Base-by-base conservation (phyloP, 2,329 filamentous ascomycete species). In the Ophiostoma himal-ulmi region DNA sequence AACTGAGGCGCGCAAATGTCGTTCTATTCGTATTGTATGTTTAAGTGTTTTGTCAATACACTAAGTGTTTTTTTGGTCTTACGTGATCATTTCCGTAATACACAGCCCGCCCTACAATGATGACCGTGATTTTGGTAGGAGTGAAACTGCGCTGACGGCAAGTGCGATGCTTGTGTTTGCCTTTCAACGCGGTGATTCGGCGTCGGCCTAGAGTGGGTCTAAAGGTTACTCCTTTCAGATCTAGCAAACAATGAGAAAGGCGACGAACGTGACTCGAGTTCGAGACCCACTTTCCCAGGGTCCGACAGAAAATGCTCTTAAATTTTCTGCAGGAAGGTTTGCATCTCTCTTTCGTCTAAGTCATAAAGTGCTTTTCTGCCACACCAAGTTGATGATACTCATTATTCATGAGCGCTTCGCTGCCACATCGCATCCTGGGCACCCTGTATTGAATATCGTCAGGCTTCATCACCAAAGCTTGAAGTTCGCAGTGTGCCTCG, bases 291-390 rank as follows among this genome's bases (percentile, higher is more conserved):
- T 34, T 34, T 34, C 13, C 26, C 26, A 30, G n/a, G 48, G 48
- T 57, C 26, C 26, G 14, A 36, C 11, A 62, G 26, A 34, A 62
- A 57, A 57, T 48, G 57, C 57, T 62, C 57, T 62, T 62, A 62
- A 62, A 62, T 34, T 62, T 57, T 62, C 57, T 62, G 57, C 57
- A 62, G n/a, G 22, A 11, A 62, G 57, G 26, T 34, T 62, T 62
- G 57, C 22, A 62, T 34, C 52, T 34, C 5, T 17, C n/a, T 57
- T 26, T 57, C 52, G 52, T 57, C 52, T 62, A 62, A 62, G 57
- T 62, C 57, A 62, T 62, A 62, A 62, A 62, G 57, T 62, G 57
- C 57, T 62, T 62, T 62, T 62, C 26, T 62, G 26, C 57, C 52
- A 57, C 52, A 57, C 52, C 52, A 57, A 34, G 44, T 17, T 34